Percentiles rank a stretch among this genome's conserved stretches.
Evolutionary conservation across 2,329 filamentous ascomycete species (phyloP).

Genomic region (Botryotinia calthae): DNA sequence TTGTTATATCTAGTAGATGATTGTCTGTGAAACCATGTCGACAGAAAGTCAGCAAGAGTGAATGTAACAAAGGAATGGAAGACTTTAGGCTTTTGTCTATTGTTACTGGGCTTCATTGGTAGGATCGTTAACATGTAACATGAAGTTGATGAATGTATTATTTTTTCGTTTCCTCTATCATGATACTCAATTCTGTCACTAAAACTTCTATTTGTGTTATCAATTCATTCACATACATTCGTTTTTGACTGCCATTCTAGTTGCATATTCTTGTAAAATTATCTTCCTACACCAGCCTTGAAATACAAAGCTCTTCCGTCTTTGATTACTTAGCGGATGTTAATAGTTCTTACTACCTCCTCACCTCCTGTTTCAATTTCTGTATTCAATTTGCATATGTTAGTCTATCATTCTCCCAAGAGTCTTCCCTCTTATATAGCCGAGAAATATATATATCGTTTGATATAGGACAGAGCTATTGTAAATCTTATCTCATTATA

Average conservation of each 20-base stretch:
- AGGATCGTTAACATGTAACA: not conserved
- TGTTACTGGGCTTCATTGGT: not conserved
- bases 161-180: not conserved
- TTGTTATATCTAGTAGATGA: accelerated
- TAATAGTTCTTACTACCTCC: not conserved
- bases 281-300: accelerated
- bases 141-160: not conserved
- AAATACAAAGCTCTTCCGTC: not conserved
- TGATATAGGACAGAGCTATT: not conserved
- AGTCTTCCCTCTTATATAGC: too few relatives aligned
- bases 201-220: not conserved
- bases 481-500: not conserved
- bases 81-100: not conserved
- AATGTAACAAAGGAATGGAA: not conserved
- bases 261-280: accelerated
- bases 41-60: too few relatives aligned
- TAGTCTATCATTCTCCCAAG: too few relatives aligned
- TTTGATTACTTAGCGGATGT: accelerated
- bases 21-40: accelerated
- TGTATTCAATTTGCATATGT: too few relatives aligned
- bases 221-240: not conserved
- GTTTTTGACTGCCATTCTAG: not conserved
- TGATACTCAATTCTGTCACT: not conserved
- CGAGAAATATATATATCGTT: too few relatives aligned
- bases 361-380: too few relatives aligned